Conservation (phyloP, 1,284 basidiomycete genomes). For the Microbotryomycetes sp. region DNA sequence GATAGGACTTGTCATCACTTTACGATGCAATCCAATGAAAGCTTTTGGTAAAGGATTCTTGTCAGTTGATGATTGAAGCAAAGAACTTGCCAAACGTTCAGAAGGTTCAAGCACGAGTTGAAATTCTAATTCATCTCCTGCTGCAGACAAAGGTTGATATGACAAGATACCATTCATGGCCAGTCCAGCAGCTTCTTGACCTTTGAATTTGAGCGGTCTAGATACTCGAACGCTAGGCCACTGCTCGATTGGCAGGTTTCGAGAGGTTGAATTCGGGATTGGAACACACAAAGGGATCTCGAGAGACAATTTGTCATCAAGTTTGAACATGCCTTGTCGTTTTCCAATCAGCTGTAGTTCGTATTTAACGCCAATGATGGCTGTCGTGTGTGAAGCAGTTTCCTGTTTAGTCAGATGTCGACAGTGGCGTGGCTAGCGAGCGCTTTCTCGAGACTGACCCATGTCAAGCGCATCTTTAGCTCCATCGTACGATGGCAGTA, state of each 20-base stretch:
- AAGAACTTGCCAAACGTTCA: background rate
- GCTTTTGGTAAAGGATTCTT: background rate
- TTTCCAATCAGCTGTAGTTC: constrained; percentile 9
- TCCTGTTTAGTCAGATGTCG: background rate
- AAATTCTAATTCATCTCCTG: background rate
- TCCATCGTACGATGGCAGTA: constrained; percentile 1
- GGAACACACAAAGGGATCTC: constrained; percentile 20
- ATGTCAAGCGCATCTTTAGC: background rate
- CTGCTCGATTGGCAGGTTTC: background rate
- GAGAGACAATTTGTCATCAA: constrained; percentile 20
- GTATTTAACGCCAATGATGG: constrained; percentile 9
- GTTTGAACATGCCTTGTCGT: constrained; percentile 13
- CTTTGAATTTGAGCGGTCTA: constrained; percentile 11
- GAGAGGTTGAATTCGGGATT: background rate
- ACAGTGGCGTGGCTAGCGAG: too few relatives aligned
- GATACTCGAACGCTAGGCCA: background rate
- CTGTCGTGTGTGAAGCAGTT: background rate
- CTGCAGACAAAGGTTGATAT: background rate
- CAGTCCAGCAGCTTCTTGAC: background rate
- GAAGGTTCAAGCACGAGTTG: background rate
- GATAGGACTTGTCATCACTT: constrained; percentile 9
- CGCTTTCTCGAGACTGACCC: too few relatives aligned
- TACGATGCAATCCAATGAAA: background rate
- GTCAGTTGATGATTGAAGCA: background rate
- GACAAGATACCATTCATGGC: background rate